A percentile compares a stretch with the other conserved stretches of the same genome.
Evolutionary conservation across 192 early-diverging fungal genomes (phyloP).

Genomic region (Podila minutissima): DNA sequence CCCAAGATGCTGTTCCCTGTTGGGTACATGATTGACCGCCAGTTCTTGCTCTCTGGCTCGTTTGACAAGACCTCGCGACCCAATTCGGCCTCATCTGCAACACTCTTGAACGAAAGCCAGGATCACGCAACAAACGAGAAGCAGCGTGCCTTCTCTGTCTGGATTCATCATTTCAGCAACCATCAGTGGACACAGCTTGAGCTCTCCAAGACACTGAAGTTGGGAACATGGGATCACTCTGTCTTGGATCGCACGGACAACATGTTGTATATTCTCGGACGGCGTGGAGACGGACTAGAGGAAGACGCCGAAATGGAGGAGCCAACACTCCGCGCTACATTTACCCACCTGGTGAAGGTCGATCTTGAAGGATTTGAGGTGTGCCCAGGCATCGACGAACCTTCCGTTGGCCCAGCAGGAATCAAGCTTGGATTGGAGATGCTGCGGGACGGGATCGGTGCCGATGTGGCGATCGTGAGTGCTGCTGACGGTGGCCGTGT

Average conservation of each 20-base stretch:
- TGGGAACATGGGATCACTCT: slow-evolving; percentile 27
- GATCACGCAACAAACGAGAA: not conserved
- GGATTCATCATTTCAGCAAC: slow-evolving; percentile 38
- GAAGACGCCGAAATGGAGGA: not conserved
- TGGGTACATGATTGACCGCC: slow-evolving; percentile 24
- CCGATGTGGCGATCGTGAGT: slow-evolving; percentile 42
- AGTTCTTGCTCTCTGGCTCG: slow-evolving; percentile 27
- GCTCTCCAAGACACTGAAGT: slow-evolving; percentile 28
- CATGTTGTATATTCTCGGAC: slow-evolving; percentile 34
- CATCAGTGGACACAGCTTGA: slow-evolving; percentile 50
- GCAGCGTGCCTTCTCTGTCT: slow-evolving; percentile 24
- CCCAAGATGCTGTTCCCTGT: slow-evolving; percentile 31
- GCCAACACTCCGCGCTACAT: not conserved
- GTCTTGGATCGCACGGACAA: slow-evolving; percentile 26
- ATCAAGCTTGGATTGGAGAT: slow-evolving; percentile 32
- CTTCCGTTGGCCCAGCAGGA: slow-evolving; percentile 28
- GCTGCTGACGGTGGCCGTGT: slow-evolving; percentile 43
- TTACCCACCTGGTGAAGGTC: slow-evolving; percentile 31
- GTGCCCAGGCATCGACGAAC: slow-evolving; percentile 31
- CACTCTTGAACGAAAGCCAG: not conserved
- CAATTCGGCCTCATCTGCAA: not conserved
- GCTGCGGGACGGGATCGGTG: slow-evolving; percentile 36
- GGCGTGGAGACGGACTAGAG: slow-evolving; percentile 1
- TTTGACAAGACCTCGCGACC: not conserved
- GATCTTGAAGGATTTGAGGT: slow-evolving; percentile 44